Base-by-base conservation (phyloP, 306 rosid species). In the Fragaria iinumae region DNA sequence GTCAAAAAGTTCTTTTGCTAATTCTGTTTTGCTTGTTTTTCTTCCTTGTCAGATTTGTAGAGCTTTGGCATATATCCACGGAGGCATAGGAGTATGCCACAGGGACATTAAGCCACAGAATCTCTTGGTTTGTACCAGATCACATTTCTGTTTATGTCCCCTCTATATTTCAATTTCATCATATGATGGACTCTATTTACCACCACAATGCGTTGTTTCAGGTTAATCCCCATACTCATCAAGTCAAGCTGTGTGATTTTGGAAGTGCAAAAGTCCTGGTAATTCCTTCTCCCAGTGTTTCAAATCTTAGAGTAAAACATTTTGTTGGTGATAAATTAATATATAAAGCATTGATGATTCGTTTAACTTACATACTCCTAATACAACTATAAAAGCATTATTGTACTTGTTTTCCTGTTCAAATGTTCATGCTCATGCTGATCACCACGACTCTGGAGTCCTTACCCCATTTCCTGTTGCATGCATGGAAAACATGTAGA, bases 261-360 rank as follows among this genome's bases (percentile, higher is more conserved):
- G 92, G 96, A 82, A 90, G 96, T 85, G 92, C 96, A 43, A 90
- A 90, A 90, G 92, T 88, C 73, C 89, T 90, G 92, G 96, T 90
- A 84, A 73, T 73, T 64, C 76, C 38, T 63, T 73, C 77, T 73
- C 76, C 67, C 79, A n/a, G 72, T 60, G 75, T 43, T 49, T 74
- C 29, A 41, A 8, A 43, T 59, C 55, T 59, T 59, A 59, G 3
- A 7, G 6, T 43, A 59, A 39, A 72, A 27, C 41, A 41, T 43
- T 13, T 27, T 8, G 14, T 9, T 25, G 43, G 67, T 44, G 25
- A 41, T 17, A 41, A 0, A 74, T 20, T 39, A 57, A 59, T 74
- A 43, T 44, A 59, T 43, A 25, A 74, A 2, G 16, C 69, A 8
- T 25, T 14, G 23, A 18, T 43, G 77, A 74, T 8, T 57, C 69